A percentile compares a stretch with the other conserved stretches of the same genome.
Conservation (phyloP, 345 rosid genomes). For the Eucalyptus regnans region DNA sequence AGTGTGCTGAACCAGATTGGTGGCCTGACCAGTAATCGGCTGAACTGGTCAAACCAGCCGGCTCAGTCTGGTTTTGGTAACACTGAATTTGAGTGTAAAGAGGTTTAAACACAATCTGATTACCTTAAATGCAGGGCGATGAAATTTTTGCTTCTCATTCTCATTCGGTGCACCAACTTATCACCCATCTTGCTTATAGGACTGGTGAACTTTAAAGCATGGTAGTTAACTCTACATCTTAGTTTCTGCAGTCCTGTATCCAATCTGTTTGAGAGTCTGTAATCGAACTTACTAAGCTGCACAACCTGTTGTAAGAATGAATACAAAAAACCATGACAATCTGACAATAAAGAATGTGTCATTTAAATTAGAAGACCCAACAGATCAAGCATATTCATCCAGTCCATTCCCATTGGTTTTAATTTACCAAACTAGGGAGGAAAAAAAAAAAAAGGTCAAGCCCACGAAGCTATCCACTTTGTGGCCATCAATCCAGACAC, state of each 20-base stretch:
- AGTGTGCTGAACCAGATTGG: not conserved
- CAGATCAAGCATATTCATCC: not conserved
- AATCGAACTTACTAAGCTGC: constrained; percentile 85
- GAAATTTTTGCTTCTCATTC: constrained; percentile 63
- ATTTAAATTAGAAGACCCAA: not conserved
- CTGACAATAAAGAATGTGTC: not conserved
- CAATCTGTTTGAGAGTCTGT: constrained; percentile 86
- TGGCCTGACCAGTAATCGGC: not conserved
- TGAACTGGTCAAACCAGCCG: not conserved
- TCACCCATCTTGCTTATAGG: constrained; percentile 74
- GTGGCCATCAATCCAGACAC: not conserved
- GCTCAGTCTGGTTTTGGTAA: not conserved
- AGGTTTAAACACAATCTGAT: not conserved
- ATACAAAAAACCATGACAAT: not conserved
- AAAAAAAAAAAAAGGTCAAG: not conserved
- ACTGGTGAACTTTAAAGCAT: constrained; percentile 79
- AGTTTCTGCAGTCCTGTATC: constrained; percentile 75
- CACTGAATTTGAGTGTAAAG: not conserved
- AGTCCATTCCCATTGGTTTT: not conserved
- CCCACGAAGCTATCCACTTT: not conserved
- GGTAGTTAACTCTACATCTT: constrained; percentile 94
- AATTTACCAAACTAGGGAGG: not conserved
- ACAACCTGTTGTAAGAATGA: constrained; percentile 45
- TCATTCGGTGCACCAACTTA: constrained; percentile 60
- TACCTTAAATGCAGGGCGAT: constrained; percentile 97